Evolutionary conservation across 306 rosid species (phyloP).

Genomic region (Pyrus betulifolia): DNA sequence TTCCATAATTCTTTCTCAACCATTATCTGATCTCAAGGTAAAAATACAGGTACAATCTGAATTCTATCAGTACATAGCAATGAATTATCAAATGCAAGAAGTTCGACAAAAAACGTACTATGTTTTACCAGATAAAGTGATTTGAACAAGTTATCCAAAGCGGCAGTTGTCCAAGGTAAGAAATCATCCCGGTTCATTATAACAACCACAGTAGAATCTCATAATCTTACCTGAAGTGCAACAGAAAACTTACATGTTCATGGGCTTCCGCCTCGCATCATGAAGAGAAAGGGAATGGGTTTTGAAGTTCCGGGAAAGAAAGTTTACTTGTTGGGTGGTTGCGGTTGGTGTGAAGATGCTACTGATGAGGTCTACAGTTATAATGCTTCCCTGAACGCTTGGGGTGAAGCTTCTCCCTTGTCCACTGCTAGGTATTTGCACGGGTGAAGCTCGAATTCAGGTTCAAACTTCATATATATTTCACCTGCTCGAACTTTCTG

Average conservation of each 20-base stretch:
- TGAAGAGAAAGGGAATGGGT: conserved; percentile 76
- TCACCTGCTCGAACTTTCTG: neutral
- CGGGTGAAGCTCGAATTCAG: neutral
- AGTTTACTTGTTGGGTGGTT: conserved; percentile 82
- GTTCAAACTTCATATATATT: neutral
- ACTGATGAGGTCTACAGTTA: conserved; percentile 68
- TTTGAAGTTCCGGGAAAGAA: conserved; percentile 75
- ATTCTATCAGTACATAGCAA: neutral
- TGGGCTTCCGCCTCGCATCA: conserved; percentile 43
- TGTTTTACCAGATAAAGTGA: conserved; percentile 69
- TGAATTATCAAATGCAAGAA: neutral
- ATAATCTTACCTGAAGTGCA: conserved; percentile 64
- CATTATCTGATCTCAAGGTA: conserved; percentile 54
- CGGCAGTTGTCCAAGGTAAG: conserved; percentile 81
- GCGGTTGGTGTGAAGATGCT: conserved; percentile 76
- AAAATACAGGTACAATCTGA: conserved; percentile 9
- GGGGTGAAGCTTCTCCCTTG: conserved; percentile 59
- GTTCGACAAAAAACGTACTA: conserved; percentile 15
- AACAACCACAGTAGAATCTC: conserved; percentile 5
- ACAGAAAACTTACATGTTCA: conserved; percentile 30
- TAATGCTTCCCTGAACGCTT: conserved; percentile 47
- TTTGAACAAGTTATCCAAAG: conserved; percentile 61
- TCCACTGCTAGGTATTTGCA: conserved; percentile 64
- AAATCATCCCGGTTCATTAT: conserved; percentile 72
- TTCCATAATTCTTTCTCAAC: conserved; percentile 44